Evolutionary conservation across 1,139 yeast species (phyloP), one percentile per base, ranked within the genome.

Genomic region (Kluyveromyces sp.): DNA sequence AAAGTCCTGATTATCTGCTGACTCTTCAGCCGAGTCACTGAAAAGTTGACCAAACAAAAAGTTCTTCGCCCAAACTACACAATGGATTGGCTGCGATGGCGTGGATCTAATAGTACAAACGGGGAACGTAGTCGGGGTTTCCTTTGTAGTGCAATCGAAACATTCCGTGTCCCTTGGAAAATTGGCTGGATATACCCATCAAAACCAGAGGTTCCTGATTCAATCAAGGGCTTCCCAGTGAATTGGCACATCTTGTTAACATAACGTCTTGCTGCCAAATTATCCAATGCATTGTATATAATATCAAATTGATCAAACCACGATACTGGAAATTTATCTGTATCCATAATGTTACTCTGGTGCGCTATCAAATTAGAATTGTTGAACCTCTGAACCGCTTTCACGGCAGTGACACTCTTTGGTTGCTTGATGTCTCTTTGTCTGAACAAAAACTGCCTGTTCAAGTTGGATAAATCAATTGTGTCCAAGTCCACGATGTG

Each of bases 71-170:
- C 99, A 94, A 0, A 95, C 95, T 37, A 94, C 83, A 63, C 97
- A 88, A 61, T 94, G 99, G 7, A 92, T 83, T 0, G 97, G 97
- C 61, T 84, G 90, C 0, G 96, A 87, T 0, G 98, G 99, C 0
- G 98, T 92, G 7, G 96, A 87, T 53, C 99, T 74, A 48, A 94
- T 94, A 0, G 98, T 94, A 63, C 99, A 94, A 2, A 94, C 96
- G 0, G 99, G 97, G 64, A 79, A 92, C 0, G 95, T 77, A 60
- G 86, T 89, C 3, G 97, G 96, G 0, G 95, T 81, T 34, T 81
- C 94, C 59, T 90, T 88, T 4, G 85, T 79, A 33, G 81, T 79
- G 66, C 99, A 94, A 53, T 88, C 97, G 64, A 89, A 94, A 66
- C 99, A 94, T 67, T 92, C 98, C 5, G 95, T 81, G 46, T 70